Base-by-base conservation (phyloP, 805 yeast genomes). In the Lipomyces oligophaga region DNA sequence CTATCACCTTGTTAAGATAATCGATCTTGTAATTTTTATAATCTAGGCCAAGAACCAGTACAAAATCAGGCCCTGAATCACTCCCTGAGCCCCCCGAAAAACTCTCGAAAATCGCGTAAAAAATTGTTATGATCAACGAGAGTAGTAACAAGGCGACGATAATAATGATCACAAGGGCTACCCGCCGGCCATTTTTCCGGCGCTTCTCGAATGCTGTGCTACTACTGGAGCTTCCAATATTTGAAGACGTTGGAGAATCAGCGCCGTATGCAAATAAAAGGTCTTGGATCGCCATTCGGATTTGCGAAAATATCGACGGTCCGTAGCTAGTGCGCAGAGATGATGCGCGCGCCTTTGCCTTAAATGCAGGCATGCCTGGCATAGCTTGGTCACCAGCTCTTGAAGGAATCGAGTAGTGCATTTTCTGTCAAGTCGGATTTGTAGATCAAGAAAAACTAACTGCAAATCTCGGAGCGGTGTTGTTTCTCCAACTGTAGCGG, bases 11-110 rank as follows among this genome's bases (percentile, higher is more conserved):
- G 15, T 81, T 78, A 36, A 87, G 70, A 27, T 81, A 78, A 18
- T 75, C 74, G 32, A 75, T 61, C 25, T 80, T 77, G 58, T 78
- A 79, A 45, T 73, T 76, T 42, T 83, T 85, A 58, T 78, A 84
- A 67, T 88, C 95, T 24, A 89, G 68, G 1, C 84, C 81, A 0
- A 94, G 78, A 13, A 89, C 96, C 32, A 89, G 63, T 18, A 89
- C 79, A 20, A 83, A 49, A 16, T 45, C 27, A 1, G 71, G 71
- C 4, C 54, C 48, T 20, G 38, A 16, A 16, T 49, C 21, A 13
- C 49, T 19, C 37, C 26, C 36, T 42, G 21, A 46, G 35, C 24
- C 15, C 18, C 33, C 38, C 8, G 44, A 40, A 27, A 41, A 34
- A 10, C 37, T 16, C 33, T 33, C 41, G 15, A 46, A 13, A n/a